A percentile compares a stretch with the other conserved stretches of the same genome.
Evolutionary conservation across 1,284 basidiomycete genomes (phyloP).

Genomic region (Boletellus deceptivus): DNA sequence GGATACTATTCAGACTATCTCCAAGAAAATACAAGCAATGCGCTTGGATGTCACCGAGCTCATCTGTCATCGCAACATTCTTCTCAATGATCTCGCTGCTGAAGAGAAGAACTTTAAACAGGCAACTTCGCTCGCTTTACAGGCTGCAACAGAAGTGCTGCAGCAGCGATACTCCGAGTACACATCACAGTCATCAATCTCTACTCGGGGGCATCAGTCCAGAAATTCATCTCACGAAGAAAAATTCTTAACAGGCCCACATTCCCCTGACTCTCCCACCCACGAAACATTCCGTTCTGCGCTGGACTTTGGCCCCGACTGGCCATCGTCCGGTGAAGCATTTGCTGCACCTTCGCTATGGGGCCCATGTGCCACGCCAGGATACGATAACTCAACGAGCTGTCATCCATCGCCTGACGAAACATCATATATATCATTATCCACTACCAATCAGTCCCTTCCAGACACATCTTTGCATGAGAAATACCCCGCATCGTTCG

Average conservation of each 20-base stretch:
- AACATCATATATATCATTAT: conserved; percentile 29
- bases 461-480: conserved; percentile 38
- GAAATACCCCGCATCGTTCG: conserved; percentile 43
- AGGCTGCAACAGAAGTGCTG: conserved; percentile 68
- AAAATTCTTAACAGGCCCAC: conserved; percentile 29
- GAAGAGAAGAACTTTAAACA: conserved; percentile 69
- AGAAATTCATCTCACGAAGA: conserved; percentile 21
- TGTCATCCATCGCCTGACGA: conserved; percentile 24
- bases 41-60: conserved; percentile 76
- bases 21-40: conserved; percentile 63
- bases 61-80: conserved; percentile 71
- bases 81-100: conserved; percentile 70
- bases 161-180: conserved; percentile 40
- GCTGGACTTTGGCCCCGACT: conserved; percentile 52
- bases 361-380: conserved; percentile 27
- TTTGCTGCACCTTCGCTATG: conserved; percentile 32
- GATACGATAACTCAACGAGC: conserved; percentile 11
- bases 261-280: conserved; percentile 47
- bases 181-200: conserved; percentile 39
- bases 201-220: conserved; percentile 38
- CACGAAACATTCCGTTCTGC: conserved; percentile 67
- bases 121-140: conserved; percentile 69
- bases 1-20: conserved; percentile 59
- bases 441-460: conserved; percentile 30
- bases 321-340: conserved; percentile 42